phyloP scores from a whole-genome alignment of 78 protist species.

The Blattamonas nauphoetae region DNA sequence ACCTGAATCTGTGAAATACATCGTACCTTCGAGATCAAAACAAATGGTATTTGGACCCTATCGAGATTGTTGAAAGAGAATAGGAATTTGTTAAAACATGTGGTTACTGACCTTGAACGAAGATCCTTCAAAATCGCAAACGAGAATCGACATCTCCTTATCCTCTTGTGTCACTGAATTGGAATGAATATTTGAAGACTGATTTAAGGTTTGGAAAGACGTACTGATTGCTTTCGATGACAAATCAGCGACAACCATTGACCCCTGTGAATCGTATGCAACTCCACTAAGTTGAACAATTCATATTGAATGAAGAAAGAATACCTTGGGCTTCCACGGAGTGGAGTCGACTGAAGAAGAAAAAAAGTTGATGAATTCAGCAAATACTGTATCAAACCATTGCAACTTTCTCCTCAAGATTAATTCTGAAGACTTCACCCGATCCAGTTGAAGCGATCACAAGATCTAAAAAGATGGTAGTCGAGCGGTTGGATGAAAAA shows the following conservation, averaged over 20 bases:
- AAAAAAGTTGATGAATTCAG: neutral
- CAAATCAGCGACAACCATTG: neutral
- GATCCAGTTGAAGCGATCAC: neutral
- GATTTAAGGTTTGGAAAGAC: neutral
- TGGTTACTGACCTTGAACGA: neutral
- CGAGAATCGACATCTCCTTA: neutral
- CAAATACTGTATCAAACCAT: neutral
- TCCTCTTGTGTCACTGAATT: neutral
- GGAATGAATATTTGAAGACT: neutral
- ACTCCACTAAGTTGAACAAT: neutral
- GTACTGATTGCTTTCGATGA: neutral
- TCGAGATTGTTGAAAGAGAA: neutral
- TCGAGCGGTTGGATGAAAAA: neutral
- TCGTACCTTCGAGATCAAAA: neutral
- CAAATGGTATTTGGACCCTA: neutral
- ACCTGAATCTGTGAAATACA: conserved; percentile 23
- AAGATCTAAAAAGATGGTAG: neutral
- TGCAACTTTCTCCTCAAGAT: neutral
- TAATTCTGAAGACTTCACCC: neutral
- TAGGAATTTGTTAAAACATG: neutral
- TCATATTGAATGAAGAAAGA: neutral
- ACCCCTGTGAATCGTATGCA: neutral
- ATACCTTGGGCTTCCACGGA: neutral
- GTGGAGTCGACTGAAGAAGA: neutral
- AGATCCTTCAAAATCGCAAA: neutral